Conservation (phyloP, 2,329 filamentous ascomycete genomes). For the Didymella glomerata region DNA sequence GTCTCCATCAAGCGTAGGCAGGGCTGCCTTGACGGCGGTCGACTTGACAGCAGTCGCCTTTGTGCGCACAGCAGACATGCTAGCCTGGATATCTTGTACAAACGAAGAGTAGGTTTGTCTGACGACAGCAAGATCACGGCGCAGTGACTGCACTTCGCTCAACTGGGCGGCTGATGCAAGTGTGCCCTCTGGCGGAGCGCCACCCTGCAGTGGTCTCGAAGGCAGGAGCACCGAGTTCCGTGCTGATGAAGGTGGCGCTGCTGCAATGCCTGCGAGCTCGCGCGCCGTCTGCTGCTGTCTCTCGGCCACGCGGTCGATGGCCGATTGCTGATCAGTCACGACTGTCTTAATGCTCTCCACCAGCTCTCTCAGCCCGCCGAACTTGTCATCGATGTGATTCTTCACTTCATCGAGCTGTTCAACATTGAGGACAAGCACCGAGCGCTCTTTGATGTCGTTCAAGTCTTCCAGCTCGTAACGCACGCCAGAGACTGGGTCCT, state of each 20-base stretch:
- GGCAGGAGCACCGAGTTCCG: conserved; percentile 48
- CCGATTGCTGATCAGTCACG: conserved; percentile 81
- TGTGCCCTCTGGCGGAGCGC: conserved; percentile 33
- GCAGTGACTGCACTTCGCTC: conserved; percentile 80
- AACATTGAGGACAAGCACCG: conserved; percentile 92
- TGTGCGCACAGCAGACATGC: conserved; percentile 81
- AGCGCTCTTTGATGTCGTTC: conserved; percentile 90
- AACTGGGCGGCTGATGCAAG: conserved; percentile 67
- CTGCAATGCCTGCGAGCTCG: conserved; percentile 76
- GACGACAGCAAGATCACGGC: conserved; percentile 87
- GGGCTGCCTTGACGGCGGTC: conserved; percentile 72
- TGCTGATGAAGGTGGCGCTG: conserved; percentile 52
- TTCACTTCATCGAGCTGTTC: conserved; percentile 96
- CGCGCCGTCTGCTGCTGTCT: conserved; percentile 88
- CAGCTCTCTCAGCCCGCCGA: conserved; percentile 79
- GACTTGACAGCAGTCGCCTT: conserved; percentile 85
- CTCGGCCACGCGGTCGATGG: conserved; percentile 87
- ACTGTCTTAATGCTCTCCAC: conserved; percentile 87
- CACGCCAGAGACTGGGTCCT: conserved; percentile 94
- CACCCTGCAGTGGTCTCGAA: conserved; percentile 38
- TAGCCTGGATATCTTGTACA: conserved; percentile 84
- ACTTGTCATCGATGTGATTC: conserved; percentile 90
- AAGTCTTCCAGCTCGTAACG: conserved; percentile 95
- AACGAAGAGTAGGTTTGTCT: conserved; percentile 94
- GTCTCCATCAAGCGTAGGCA: conserved; percentile 77